Base-by-base conservation (phyloP, 441 rosid species). In the Erodium chrysanthum region DNA sequence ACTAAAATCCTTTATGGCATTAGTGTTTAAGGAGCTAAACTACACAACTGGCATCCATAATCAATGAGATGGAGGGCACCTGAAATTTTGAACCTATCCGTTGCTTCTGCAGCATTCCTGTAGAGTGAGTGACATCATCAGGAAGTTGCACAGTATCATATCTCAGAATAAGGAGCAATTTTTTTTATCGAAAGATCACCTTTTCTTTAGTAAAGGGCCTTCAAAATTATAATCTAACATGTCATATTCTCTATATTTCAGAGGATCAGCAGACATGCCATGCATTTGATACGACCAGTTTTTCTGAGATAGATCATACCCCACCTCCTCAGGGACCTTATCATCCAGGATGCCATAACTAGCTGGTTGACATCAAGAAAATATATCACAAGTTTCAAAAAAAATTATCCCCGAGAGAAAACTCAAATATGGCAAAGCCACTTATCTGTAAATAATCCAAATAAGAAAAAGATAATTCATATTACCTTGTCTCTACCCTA, bases 21-120 rank as follows among this genome's bases (percentile, higher is more conserved):
- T 66, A 18, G 62, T 70, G 21, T 64, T 71, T 54, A 18, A 66
- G 62, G 5, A 42, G 37, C 17, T 37, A 44, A 50, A 50, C 58
- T 50, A 50, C 9, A 50, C 21, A 50, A 50, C 9, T 17, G 58
- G 6, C 2, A 50, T 50, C 58, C 21, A 50, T 50, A 50, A 12
- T 48, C 37, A 56, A 68, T 15, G 67, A 64, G 68, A 60, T 17
- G 58, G 66, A 72, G 66, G 71, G 72, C 68, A 91, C 97, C 97
- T 82, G 70, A 73, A 42, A 71, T 78, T 74, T 71, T 77, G 73
- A 81, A 72, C 68, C 66, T 77, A 74, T 78, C 79, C 50, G 79
- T 69, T 61, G 80, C 80, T 76, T 73, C 70, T 68, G 71, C 17
- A 71, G 64, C 72, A 72, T 73, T 79, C 88, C 91, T 88, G 84